Evolutionary conservation across 2,329 filamentous ascomycete species (phyloP).

Genomic region (Hypocreales sp.): DNA sequence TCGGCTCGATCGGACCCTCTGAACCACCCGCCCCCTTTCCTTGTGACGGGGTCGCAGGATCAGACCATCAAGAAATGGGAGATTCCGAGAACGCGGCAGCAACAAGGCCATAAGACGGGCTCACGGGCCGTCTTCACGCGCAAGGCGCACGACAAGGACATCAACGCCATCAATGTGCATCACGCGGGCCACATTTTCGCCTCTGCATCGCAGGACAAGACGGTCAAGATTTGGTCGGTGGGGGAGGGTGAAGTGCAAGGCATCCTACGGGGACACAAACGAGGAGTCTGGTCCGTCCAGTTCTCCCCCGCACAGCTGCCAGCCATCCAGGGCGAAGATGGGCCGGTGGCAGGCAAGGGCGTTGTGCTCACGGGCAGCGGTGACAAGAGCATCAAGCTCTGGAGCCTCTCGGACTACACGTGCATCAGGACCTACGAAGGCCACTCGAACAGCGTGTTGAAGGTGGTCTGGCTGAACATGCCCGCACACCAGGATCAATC

Average conservation of each 20-base stretch:
- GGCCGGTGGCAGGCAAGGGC: conserved; percentile 61
- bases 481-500: conserved; percentile 31
- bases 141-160: conserved; percentile 97
- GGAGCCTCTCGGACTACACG: conserved; percentile 83
- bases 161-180: conserved; percentile 83
- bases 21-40: conserved; percentile 64
- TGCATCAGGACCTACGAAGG: conserved; percentile 92
- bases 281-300: conserved; percentile 89
- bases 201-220: conserved; percentile 90
- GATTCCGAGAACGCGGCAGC: conserved; percentile 40
- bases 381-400: conserved; percentile 91
- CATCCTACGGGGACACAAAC: conserved; percentile 79
- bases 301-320: conserved; percentile 75
- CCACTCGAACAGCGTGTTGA: conserved; percentile 88
- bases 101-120: conserved; percentile 30
- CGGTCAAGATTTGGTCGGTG: conserved; percentile 90
- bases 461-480: conserved; percentile 70
- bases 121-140: conserved; percentile 66
- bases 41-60: conserved; percentile 89
- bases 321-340: conserved; percentile 54
- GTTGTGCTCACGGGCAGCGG: conserved; percentile 81
- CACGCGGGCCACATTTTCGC: conserved; percentile 67
- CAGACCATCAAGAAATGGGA: conserved; percentile 94
- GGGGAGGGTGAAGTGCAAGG: conserved; percentile 83
- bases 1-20: conserved; percentile 59